phyloP scores from a whole-genome alignment of 1,284 basidiomycete species.

The Coniferiporia weirii region DNA sequence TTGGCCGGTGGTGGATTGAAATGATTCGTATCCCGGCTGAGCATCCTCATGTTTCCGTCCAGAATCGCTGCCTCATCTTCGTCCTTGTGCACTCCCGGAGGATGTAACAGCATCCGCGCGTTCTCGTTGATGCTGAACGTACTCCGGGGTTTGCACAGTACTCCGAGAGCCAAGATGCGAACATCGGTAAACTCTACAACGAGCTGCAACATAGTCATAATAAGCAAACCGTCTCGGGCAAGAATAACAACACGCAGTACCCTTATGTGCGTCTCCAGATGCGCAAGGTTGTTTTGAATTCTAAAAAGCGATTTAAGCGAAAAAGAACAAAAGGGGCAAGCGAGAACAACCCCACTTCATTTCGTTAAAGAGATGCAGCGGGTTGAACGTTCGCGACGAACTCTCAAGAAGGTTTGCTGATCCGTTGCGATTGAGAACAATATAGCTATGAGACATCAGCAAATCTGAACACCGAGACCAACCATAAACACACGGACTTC shows the following conservation, averaged over 20 bases:
- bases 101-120: constrained; percentile 60
- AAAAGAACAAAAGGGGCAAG: constrained; percentile 18
- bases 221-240: background rate
- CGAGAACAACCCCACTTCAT: constrained; percentile 63
- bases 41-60: background rate
- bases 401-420: constrained; percentile 63
- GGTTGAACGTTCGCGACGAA: constrained; percentile 61
- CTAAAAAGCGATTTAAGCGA: constrained; percentile 1
- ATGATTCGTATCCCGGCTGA: constrained; percentile 1
- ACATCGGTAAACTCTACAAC: constrained; percentile 66
- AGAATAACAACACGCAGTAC: constrained; percentile 16
- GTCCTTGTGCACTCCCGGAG: constrained; percentile 48
- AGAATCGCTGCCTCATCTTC: constrained; percentile 18
- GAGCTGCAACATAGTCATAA: constrained; percentile 35
- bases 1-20: constrained; percentile 1
- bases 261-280: constrained; percentile 22
- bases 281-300: constrained; percentile 20
- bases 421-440: constrained; percentile 68
- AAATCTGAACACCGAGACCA: background rate
- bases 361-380: constrained; percentile 60
- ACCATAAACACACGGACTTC: constrained; percentile 41
- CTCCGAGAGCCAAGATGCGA: constrained; percentile 67
- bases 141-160: constrained; percentile 51
- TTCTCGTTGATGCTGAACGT: constrained; percentile 56
- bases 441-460: constrained; percentile 42